These are phyloP conservation scores for Peronosclerospora sorghi DNA, from an alignment of 352 stramenopile genomes.

Conservation along the genomic window DNA sequence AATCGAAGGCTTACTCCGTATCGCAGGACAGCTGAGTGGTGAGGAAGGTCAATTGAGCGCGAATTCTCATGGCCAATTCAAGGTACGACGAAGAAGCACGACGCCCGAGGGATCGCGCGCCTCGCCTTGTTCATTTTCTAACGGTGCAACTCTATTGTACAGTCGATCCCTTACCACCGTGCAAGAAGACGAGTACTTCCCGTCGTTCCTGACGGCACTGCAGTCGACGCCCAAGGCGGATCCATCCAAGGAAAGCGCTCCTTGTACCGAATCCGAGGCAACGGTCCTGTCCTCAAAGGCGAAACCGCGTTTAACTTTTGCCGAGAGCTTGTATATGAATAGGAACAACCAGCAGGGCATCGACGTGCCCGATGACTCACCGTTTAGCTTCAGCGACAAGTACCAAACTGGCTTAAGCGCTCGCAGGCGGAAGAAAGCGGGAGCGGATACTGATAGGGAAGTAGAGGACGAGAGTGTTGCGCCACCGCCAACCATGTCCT, in stretches of 20 bases:
- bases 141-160: too few species aligned
- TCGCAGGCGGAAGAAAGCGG: slow-evolving; percentile 34
- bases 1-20: too few species aligned
- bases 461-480: slow-evolving; percentile 42
- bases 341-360: slow-evolving; percentile 24
- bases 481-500: slow-evolving; percentile 46
- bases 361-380: slow-evolving; percentile 40
- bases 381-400: slow-evolving; percentile 42
- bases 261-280: slow-evolving; percentile 15
- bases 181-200: slow-evolving; percentile 68
- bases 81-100: too few species aligned
- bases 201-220: slow-evolving; percentile 47
- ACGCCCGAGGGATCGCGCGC: too few species aligned
- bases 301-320: slow-evolving; percentile 44
- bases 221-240: slow-evolving; percentile 40
- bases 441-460: slow-evolving; percentile 7
- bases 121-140: neutral
- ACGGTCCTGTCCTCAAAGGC: slow-evolving; percentile 18
- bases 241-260: slow-evolving; percentile 43
- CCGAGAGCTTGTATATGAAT: slow-evolving; percentile 63
- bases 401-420: slow-evolving; percentile 37
- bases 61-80: too few species aligned
- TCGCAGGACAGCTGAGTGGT: too few species aligned
- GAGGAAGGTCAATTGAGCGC: too few species aligned
- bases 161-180: slow-evolving; percentile 18